Percentiles rank a stretch among this genome's conserved stretches.
phyloP scores from a whole-genome alignment of 495 filamentous ascomycete species.

The Chaetomium fimeti region DNA sequence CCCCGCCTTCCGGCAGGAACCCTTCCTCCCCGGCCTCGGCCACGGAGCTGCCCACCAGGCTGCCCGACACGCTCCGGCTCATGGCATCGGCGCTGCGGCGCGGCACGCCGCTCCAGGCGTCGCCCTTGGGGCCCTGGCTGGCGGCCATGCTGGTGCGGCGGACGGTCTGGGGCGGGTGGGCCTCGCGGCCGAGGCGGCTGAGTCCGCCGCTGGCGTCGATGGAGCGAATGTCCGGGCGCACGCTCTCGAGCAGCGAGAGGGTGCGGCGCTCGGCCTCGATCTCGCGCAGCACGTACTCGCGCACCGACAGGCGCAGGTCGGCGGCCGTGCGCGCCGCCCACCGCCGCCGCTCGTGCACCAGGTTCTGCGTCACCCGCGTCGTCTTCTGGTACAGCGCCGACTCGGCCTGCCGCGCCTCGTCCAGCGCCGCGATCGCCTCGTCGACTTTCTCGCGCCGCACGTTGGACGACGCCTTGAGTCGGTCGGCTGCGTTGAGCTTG shows the following conservation, averaged over 20 bases:
- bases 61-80: conserved; percentile 72
- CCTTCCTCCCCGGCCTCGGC: conserved; percentile 48
- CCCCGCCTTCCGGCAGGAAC: conserved; percentile 30
- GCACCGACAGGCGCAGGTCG: conserved; percentile 74
- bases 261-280: conserved; percentile 95
- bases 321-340: conserved; percentile 87
- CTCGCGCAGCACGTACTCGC: conserved; percentile 89
- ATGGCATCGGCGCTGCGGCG: conserved; percentile 72
- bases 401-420: conserved; percentile 81
- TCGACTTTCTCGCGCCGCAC: conserved; percentile 93
- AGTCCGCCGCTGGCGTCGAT: conserved; percentile 91
- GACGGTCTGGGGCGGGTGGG: conserved; percentile 62
- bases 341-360: conserved; percentile 81
- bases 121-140: conserved; percentile 91
- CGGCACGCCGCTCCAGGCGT: conserved; percentile 94
- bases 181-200: conserved; percentile 81
- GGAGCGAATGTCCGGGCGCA: conserved; percentile 86
- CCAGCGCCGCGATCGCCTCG: conserved; percentile 83
- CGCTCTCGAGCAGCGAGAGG: conserved; percentile 85
- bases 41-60: conserved; percentile 51
- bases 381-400: conserved; percentile 76
- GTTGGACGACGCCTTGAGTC: conserved; percentile 76
- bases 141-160: conserved; percentile 75
- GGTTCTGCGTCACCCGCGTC: conserved; percentile 80
- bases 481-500: conserved; percentile 79